These are phyloP conservation scores for Nicotiana rustica DNA, from an alignment of 305 asterid species.

Conservation along the genomic window DNA sequence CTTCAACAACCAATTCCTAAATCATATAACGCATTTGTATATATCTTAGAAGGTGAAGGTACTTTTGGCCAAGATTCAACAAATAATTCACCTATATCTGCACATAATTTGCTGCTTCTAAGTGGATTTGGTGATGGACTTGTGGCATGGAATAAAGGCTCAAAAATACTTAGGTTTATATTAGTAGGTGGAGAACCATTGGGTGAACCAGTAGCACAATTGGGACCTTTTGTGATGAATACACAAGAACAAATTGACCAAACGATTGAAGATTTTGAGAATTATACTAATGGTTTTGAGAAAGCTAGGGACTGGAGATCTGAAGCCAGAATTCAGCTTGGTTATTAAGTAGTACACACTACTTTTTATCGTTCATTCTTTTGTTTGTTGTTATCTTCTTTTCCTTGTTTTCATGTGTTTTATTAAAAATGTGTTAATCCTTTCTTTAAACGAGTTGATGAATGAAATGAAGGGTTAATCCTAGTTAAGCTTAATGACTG, in stretches of 20 bases:
- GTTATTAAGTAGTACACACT: conserved; percentile 34
- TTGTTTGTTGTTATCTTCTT: neutral
- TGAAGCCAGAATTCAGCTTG: conserved; percentile 40
- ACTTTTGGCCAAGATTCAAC: conserved; percentile 26
- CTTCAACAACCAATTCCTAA: conserved; percentile 36
- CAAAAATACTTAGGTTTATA: conserved; percentile 29
- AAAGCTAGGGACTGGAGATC: conserved; percentile 75
- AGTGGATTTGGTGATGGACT: conserved; percentile 33
- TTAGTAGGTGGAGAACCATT: conserved; percentile 36
- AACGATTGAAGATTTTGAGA: conserved; percentile 66
- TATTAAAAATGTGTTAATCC: too few species aligned
- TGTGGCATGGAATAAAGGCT: conserved; percentile 26
- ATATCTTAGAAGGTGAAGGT: conserved; percentile 39
- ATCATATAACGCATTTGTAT: conserved; percentile 37
- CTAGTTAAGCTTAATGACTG: too few species aligned
- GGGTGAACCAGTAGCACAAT: conserved; percentile 34
- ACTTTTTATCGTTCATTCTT: neutral
- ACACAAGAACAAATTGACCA: conserved; percentile 64
- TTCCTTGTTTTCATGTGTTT: neutral
- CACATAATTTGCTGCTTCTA: conserved; percentile 27
- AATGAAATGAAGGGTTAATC: too few species aligned
- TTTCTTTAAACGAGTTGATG: too few species aligned
- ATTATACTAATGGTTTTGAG: conserved; percentile 70
- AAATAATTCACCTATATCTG: conserved; percentile 25
- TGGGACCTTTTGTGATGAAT: conserved; percentile 44